Percentiles rank a stretch among this genome's conserved stretches.
These are phyloP conservation scores for Grosmannia penicillata DNA, from an alignment of 2,329 filamentous ascomycete genomes.

Conservation along the genomic window DNA sequence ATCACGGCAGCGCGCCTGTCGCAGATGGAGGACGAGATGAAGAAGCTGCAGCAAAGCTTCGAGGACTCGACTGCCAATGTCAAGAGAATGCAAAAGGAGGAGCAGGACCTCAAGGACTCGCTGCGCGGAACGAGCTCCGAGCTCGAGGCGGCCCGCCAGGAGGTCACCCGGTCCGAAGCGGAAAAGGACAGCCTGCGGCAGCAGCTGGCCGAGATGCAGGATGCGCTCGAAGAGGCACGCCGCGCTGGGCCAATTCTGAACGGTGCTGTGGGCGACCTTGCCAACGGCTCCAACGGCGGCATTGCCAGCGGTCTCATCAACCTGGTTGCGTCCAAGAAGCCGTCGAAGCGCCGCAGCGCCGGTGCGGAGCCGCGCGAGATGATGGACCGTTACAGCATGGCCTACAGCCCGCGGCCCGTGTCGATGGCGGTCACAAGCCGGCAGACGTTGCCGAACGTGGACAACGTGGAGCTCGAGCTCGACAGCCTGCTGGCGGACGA, in stretches of 20 bases:
- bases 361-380: constrained; percentile 70
- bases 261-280: constrained; percentile 37
- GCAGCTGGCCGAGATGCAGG: constrained; percentile 78
- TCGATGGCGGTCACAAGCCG: constrained; percentile 79
- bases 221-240: constrained; percentile 80
- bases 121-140: constrained; percentile 67
- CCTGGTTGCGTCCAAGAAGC: constrained; percentile 86
- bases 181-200: constrained; percentile 78
- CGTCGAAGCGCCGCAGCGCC: constrained; percentile 78
- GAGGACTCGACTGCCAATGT: constrained; percentile 83
- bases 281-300: constrained; percentile 36
- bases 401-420: constrained; percentile 87
- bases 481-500: constrained; percentile 90
- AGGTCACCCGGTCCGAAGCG: constrained; percentile 61
- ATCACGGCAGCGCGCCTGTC: constrained; percentile 82
- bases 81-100: constrained; percentile 89
- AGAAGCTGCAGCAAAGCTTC: constrained; percentile 74
- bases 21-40: constrained; percentile 92
- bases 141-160: constrained; percentile 62
- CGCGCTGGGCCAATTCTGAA: constrained; percentile 56
- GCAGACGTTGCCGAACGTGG: constrained; percentile 54
- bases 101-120: constrained; percentile 70
- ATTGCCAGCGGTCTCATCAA: constrained; percentile 57
- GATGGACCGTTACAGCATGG: constrained; percentile 81
- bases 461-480: constrained; percentile 89